Percentiles rank a stretch among this genome's conserved stretches.
These are phyloP conservation scores for Nicotiana obtusifolia DNA, from an alignment of 257 asterid species.

Conservation along the genomic window DNA sequence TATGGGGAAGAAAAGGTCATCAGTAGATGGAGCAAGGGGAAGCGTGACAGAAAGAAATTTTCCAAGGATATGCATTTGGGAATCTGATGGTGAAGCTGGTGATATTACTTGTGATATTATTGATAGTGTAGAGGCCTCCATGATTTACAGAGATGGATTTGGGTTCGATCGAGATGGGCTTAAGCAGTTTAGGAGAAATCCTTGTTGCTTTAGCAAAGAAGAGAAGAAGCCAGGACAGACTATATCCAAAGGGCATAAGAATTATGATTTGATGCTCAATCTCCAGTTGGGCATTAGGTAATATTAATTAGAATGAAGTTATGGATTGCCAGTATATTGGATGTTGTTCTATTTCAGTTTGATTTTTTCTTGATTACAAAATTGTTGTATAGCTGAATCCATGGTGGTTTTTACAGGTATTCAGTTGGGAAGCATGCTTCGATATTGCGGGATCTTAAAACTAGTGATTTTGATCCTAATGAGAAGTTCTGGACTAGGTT, in stretches of 20 bases:
- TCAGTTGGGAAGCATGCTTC: conserved; percentile 64
- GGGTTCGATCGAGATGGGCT: conserved; percentile 48
- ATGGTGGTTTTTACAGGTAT: conserved; percentile 28
- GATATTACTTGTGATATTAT: conserved; percentile 94
- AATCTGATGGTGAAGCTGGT: conserved; percentile 93
- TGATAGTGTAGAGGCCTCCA: conserved; percentile 77
- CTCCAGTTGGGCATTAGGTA: conserved; percentile 97
- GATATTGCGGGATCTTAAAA: conserved; percentile 32
- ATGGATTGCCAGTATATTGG: neutral
- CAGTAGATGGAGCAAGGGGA: conserved; percentile 44
- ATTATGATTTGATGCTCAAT: conserved; percentile 91
- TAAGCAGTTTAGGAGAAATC: conserved; percentile 69
- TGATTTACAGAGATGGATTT: conserved; percentile 55
- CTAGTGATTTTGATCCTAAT: conserved; percentile 53
- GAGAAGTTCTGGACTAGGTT: conserved; percentile 67
- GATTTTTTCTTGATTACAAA: neutral
- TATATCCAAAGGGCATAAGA: conserved; percentile 88
- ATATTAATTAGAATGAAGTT: neutral
- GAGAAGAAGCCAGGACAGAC: conserved; percentile 86
- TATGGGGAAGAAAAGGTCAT: conserved; percentile 52
- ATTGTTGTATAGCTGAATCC: neutral
- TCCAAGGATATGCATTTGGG: conserved; percentile 94
- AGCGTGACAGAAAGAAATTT: conserved; percentile 50
- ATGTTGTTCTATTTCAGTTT: neutral
- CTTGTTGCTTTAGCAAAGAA: conserved; percentile 55